phyloP scores from a whole-genome alignment of 805 yeast species.

The Danielia reshetovae region DNA sequence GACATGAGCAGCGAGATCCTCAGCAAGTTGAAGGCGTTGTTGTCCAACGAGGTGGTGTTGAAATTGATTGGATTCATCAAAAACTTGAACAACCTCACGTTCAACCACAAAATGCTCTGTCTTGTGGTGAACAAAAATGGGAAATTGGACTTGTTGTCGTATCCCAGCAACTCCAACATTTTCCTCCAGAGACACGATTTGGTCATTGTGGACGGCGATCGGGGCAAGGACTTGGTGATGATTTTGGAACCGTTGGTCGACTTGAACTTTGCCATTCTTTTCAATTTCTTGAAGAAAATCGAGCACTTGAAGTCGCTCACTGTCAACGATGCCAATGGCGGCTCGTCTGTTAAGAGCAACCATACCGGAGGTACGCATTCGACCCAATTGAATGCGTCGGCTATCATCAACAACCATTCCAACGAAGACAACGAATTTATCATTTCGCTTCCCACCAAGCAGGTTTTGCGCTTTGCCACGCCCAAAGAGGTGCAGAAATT shows the following conservation, averaged over 20 bases:
- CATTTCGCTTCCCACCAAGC: conserved; percentile 69
- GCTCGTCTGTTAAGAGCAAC: conserved; percentile 18
- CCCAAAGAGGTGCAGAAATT: conserved; percentile 63
- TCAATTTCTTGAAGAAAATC: conserved; percentile 70
- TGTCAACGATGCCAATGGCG: conserved; percentile 25
- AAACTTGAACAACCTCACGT: conserved; percentile 38
- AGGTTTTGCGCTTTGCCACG: conserved; percentile 71
- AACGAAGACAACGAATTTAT: conserved; percentile 60
- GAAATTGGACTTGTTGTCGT: conserved; percentile 64
- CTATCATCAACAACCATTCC: conserved; percentile 33
- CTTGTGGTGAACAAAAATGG: conserved; percentile 60
- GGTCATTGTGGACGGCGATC: conserved; percentile 77
- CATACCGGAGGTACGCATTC: conserved; percentile 38
- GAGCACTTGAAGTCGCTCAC: conserved; percentile 58
- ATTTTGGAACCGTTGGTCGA: conserved; percentile 62
- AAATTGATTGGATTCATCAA: conserved; percentile 36
- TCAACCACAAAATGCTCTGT: conserved; percentile 38
- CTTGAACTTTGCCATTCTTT: conserved; percentile 62
- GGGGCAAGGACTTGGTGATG: conserved; percentile 77
- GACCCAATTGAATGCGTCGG: conserved; percentile 30
- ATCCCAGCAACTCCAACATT: conserved; percentile 62
- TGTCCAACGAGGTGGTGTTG: conserved; percentile 23
- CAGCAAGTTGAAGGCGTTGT: conserved; percentile 22
- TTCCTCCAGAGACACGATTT: conserved; percentile 56
- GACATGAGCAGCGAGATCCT: conserved; percentile 25